Conservation (phyloP, 805 yeast species). For the Babjeviella inositovora region DNA sequence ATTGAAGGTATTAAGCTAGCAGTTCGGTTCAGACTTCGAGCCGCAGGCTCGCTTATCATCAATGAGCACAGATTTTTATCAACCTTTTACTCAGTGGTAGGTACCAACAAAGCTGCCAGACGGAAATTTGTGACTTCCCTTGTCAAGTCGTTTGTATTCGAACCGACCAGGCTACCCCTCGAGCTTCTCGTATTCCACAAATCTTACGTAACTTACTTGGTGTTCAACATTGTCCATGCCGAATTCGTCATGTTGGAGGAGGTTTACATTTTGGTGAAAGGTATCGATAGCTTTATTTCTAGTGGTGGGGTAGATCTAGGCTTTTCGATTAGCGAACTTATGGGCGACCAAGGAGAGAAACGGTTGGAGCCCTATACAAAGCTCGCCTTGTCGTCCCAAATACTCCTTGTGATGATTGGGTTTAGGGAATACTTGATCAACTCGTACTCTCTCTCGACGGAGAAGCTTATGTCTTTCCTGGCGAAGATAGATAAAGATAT, state of each 20-base stretch:
- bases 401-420: conserved; percentile 4
- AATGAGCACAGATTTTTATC: conserved; percentile 16
- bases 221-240: conserved; percentile 19
- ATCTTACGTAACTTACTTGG: conserved; percentile 6
- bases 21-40: conserved; percentile 19
- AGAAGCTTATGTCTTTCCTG: conserved; percentile 10
- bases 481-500: conserved; percentile 16
- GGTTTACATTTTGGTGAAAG: conserved; percentile 21
- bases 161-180: conserved; percentile 4
- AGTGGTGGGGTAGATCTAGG: conserved; percentile 21
- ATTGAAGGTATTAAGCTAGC: conserved; percentile 47
- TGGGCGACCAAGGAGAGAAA: conserved; percentile 1
- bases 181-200: conserved; percentile 1
- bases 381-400: conserved; percentile 3
- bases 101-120: conserved; percentile 17
- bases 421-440: conserved; percentile 8
- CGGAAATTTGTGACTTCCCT: conserved; percentile 20
- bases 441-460: conserved; percentile 8
- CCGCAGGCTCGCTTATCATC: conserved; percentile 9
- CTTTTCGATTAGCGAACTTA: conserved; percentile 6
- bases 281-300: conserved; percentile 23
- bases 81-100: conserved; percentile 23
- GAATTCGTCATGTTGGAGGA: conserved; percentile 33
- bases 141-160: conserved; percentile 12
- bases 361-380: conserved; percentile 1